Evolutionary conservation across 2,329 filamentous ascomycete genomes (phyloP).

Genomic region (Emergomyces africanus): DNA sequence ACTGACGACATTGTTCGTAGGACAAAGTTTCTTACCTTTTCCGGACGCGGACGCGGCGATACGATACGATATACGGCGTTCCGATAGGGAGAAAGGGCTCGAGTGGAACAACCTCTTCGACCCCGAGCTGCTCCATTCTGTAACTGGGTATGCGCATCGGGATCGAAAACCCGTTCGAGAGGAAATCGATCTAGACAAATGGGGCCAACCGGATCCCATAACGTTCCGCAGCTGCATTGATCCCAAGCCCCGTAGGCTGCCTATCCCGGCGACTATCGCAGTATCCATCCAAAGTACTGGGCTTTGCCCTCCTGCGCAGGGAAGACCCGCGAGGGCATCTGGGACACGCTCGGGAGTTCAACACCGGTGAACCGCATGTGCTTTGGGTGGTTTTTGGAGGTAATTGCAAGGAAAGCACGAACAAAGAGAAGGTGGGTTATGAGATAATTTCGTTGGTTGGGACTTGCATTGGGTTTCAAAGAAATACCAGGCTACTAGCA

Average conservation of each 20-base stretch:
- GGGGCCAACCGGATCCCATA: slow-evolving; percentile 1
- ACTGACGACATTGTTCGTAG: slow-evolving; percentile 56
- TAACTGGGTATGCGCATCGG: neutral
- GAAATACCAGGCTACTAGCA: too few species aligned
- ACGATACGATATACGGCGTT: slow-evolving; percentile 47
- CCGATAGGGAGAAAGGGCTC: slow-evolving; percentile 13
- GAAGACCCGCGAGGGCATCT: slow-evolving; percentile 10
- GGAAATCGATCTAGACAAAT: neutral
- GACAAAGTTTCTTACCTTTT: slow-evolving; percentile 57
- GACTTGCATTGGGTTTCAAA: neutral
- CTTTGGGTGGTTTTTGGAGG: neutral
- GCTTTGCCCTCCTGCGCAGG: slow-evolving; percentile 8
- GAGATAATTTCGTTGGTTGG: neutral
- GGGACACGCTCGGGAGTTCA: slow-evolving; percentile 2
- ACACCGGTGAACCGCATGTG: slow-evolving; percentile 7
- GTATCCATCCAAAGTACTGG: slow-evolving; percentile 15
- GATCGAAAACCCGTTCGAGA: neutral
- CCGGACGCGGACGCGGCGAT: slow-evolving; percentile 63
- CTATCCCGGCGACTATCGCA: slow-evolving; percentile 18
- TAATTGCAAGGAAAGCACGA: neutral
- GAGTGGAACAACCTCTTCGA: slow-evolving; percentile 19
- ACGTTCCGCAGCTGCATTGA: slow-evolving; percentile 4
- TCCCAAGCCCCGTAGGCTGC: slow-evolving; percentile 15
- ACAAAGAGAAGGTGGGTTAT: neutral
- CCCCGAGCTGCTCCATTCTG: neutral